Conservation (phyloP, 345 rosid species). For the Acer yangbiense region DNA sequence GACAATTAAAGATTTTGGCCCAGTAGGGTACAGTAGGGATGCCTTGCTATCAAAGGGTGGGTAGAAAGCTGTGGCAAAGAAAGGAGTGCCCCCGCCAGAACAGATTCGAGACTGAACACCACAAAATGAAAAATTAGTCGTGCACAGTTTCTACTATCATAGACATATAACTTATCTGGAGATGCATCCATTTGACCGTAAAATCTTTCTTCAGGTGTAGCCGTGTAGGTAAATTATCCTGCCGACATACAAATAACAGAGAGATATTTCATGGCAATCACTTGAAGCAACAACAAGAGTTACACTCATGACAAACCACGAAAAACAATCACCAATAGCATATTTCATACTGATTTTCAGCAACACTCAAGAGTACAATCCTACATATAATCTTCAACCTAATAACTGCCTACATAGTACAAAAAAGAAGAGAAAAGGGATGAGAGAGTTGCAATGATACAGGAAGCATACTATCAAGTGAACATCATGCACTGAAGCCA, state of each 20-base stretch:
- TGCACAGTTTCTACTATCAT: neutral
- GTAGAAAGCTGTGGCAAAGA: neutral
- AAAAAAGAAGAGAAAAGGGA: neutral
- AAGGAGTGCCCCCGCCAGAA: neutral
- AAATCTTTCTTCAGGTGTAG: neutral
- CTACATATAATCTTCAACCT: neutral
- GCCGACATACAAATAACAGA: slow-evolving; percentile 1
- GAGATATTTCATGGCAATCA: neutral
- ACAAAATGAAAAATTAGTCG: neutral
- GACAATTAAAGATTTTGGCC: neutral
- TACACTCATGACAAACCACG: neutral
- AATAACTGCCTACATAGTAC: neutral
- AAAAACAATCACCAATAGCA: slow-evolving; percentile 1
- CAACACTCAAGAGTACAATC: neutral
- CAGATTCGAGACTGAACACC: neutral
- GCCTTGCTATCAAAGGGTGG: slow-evolving; percentile 1
- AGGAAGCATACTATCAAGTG: slow-evolving; percentile 4
- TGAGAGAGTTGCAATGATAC: neutral
- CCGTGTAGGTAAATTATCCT: neutral
- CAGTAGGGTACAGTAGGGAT: neutral
- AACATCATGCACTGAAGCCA: neutral
- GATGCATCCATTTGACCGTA: neutral
- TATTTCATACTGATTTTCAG: neutral
- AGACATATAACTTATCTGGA: neutral
- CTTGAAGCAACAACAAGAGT: neutral